Evolutionary conservation across 2,329 filamentous ascomycete genomes (phyloP).

Genomic region (Cercospora canescens): DNA sequence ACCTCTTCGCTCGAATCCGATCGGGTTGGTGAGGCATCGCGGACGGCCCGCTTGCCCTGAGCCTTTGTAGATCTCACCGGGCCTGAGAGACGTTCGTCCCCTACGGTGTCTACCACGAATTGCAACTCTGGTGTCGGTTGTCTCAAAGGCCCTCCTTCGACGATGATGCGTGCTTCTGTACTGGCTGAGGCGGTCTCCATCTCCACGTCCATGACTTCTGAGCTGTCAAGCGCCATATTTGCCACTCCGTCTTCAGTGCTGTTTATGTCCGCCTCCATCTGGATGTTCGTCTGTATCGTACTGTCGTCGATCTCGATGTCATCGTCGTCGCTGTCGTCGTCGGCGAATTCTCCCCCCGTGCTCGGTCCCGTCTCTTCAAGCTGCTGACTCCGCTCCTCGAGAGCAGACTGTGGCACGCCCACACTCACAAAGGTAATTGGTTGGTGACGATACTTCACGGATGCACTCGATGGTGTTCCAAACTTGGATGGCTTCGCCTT

Average conservation of each 20-base stretch:
- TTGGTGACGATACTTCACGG: constrained; percentile 55
- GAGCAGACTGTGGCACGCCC: constrained; percentile 46
- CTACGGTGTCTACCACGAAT: constrained; percentile 38
- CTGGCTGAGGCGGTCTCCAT: constrained; percentile 7
- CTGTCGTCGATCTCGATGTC: constrained; percentile 29
- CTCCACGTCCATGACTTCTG: constrained; percentile 21
- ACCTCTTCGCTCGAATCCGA: constrained; percentile 72
- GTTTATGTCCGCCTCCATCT: constrained; percentile 33
- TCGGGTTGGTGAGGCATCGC: constrained; percentile 42
- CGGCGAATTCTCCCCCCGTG: constrained; percentile 14
- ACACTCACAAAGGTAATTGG: constrained; percentile 63
- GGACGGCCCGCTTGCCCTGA: constrained; percentile 26
- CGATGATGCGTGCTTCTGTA: constrained; percentile 18
- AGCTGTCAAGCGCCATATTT: constrained; percentile 33
- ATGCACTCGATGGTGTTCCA: constrained; percentile 45
- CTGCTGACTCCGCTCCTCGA: constrained; percentile 25
- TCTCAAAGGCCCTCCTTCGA: constrained; percentile 8
- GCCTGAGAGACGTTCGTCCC: constrained; percentile 31
- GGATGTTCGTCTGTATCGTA: constrained; percentile 31
- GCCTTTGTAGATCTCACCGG: constrained; percentile 8
- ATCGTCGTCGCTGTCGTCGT: constrained; percentile 24
- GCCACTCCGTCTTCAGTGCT: constrained; percentile 34
- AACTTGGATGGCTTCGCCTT: constrained; percentile 18
- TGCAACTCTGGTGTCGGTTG: constrained; percentile 12
- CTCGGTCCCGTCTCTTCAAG: background rate